These are phyloP conservation scores for Spatholobus suberectus DNA, from an alignment of 306 rosid species.

Conservation along the genomic window DNA sequence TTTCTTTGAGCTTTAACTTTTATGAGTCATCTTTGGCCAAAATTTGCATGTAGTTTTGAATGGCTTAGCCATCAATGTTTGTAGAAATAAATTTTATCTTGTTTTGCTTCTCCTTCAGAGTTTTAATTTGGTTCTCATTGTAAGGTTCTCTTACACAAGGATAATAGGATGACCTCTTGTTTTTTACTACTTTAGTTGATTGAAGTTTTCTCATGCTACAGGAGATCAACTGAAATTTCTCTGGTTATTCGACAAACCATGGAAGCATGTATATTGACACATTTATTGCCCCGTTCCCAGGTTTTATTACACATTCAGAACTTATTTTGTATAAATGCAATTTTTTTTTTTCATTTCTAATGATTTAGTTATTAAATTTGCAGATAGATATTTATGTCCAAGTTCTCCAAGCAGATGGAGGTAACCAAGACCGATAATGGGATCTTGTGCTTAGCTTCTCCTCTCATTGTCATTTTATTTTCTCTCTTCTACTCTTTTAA, in stretches of 20 bases:
- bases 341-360: conserved; percentile 31
- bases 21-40: background rate
- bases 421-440: conserved; percentile 47
- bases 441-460: conserved; percentile 20
- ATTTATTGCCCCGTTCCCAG: conserved; percentile 94
- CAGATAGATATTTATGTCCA: conserved; percentile 95
- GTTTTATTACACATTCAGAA: conserved; percentile 46
- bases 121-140: conserved; percentile 28
- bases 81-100: background rate
- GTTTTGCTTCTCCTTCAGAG: background rate
- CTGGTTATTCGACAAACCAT: conserved; percentile 88
- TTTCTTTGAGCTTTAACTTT: background rate
- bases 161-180: conserved; percentile 2
- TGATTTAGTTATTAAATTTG: conserved; percentile 29
- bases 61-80: background rate
- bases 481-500: conserved; percentile 31
- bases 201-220: conserved; percentile 46
- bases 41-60: background rate
- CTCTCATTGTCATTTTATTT: background rate
- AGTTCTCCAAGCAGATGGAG: conserved; percentile 98
- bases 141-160: conserved; percentile 14
- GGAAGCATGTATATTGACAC: conserved; percentile 87
- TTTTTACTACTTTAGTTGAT: conserved; percentile 25
- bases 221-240: conserved; percentile 96
- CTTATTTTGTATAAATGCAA: conserved; percentile 23